These are phyloP conservation scores for Drechslerella stenobrocha DNA, from an alignment of 2,329 filamentous ascomycete genomes.

Conservation along the genomic window DNA sequence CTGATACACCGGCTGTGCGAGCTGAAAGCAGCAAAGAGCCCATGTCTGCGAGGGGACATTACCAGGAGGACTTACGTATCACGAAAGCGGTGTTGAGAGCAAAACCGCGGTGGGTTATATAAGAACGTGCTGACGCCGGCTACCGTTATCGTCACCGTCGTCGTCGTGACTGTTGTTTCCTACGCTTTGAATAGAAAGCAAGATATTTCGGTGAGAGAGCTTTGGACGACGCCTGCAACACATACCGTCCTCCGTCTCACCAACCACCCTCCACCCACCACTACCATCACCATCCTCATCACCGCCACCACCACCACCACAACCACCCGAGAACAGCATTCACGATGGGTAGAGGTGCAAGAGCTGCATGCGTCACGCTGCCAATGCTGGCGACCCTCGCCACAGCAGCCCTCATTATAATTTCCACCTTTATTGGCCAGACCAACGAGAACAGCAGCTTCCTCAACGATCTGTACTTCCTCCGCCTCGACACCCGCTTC, in stretches of 20 bases:
- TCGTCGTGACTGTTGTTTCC: background rate
- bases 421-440: slow-evolving; percentile 46
- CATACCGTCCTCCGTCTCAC: slow-evolving; percentile 4
- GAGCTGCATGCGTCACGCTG: slow-evolving; percentile 32
- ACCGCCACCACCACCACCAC: slow-evolving; percentile 2
- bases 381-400: slow-evolving; percentile 37
- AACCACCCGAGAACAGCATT: background rate
- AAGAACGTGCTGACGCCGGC: too few relatives aligned
- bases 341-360: slow-evolving; percentile 38
- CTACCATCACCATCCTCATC: slow-evolving; percentile 5
- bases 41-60: background rate
- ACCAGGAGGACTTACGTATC: slow-evolving; percentile 1
- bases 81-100: too few relatives aligned
- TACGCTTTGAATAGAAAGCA: background rate
- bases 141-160: too few relatives aligned
- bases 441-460: slow-evolving; percentile 29
- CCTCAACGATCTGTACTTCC: slow-evolving; percentile 44
- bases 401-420: slow-evolving; percentile 31
- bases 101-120: too few relatives aligned
- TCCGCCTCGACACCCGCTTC: slow-evolving; percentile 55
- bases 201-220: too few relatives aligned
- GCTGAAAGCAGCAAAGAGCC: slow-evolving; percentile 13
- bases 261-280: background rate
- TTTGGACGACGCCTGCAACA: slow-evolving; percentile 12
- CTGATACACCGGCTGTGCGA: slow-evolving; percentile 48